Conservation (phyloP, 805 yeast species). For the Candida succiphila region DNA sequence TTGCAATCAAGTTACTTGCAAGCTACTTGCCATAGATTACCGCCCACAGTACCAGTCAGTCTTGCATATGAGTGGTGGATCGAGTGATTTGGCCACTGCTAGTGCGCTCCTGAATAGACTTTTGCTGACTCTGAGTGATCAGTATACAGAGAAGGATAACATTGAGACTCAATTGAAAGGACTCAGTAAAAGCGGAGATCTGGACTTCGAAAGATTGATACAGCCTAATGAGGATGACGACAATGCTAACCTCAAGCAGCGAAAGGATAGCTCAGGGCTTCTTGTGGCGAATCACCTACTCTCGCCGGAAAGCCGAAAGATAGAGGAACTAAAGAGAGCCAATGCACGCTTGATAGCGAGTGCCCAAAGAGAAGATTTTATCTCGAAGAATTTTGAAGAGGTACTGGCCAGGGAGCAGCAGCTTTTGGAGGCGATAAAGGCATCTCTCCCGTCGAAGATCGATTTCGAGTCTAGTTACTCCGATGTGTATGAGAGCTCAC, state of each 20-base stretch:
- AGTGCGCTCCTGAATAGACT: conserved; percentile 16
- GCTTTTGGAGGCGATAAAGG: conserved; percentile 12
- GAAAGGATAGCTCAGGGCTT: too few relatives aligned
- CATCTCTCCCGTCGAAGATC: conserved; percentile 8
- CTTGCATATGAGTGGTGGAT: neutral
- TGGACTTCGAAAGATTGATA: conserved; percentile 5
- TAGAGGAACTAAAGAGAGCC: conserved; percentile 13
- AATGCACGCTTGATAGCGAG: conserved; percentile 17
- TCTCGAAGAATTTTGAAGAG: conserved; percentile 16
- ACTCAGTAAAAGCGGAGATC: conserved; percentile 3
- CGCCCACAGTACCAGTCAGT: too few relatives aligned
- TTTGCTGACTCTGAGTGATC: conserved; percentile 19
- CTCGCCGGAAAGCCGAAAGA: conserved; percentile 8
- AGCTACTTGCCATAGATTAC: too few relatives aligned
- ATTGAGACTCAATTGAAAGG: conserved; percentile 8
- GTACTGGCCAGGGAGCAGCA: conserved; percentile 18
- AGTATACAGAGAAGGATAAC: conserved; percentile 13
- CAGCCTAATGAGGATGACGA: too few relatives aligned
- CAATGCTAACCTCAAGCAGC: too few relatives aligned
- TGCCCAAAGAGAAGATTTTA: conserved; percentile 24
- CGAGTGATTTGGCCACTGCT: conserved; percentile 7
- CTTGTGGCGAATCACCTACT: too few relatives aligned
- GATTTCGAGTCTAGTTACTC: conserved; percentile 12
- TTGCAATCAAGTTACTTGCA: too few relatives aligned
- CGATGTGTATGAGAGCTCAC: conserved; percentile 6